A percentile compares a stretch with the other conserved stretches of the same genome.
Conservation (phyloP, 257 asterid species). For the Plectranthus barbatus region DNA sequence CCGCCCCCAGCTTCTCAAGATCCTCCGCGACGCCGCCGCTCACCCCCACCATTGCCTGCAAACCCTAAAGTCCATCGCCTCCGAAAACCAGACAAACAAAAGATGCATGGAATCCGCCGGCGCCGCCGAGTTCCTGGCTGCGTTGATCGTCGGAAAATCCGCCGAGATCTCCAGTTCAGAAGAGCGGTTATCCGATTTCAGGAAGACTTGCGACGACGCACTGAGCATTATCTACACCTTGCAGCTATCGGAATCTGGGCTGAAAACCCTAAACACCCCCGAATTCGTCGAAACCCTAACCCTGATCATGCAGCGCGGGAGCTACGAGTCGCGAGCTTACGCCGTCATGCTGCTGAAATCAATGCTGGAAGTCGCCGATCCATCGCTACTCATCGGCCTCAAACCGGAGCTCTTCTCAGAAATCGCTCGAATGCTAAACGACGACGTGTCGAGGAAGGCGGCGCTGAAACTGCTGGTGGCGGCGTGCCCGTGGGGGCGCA, state of each 20-base stretch:
- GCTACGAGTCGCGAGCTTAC: constrained; percentile 54
- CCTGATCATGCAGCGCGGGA: constrained; percentile 39
- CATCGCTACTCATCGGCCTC: constrained; percentile 16
- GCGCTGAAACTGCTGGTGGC: constrained; percentile 33
- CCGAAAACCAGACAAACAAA: constrained; percentile 47
- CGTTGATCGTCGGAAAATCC: constrained; percentile 20
- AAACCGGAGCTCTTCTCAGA: constrained; percentile 33
- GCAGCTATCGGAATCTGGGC: constrained; percentile 42
- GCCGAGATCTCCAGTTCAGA: neutral
- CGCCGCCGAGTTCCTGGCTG: constrained; percentile 43
- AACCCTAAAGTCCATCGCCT: constrained; percentile 52
- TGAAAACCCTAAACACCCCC: constrained; percentile 23
- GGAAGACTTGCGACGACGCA: constrained; percentile 27
- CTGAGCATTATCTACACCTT: constrained; percentile 41
- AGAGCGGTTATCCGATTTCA: neutral
- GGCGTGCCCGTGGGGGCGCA: constrained; percentile 47
- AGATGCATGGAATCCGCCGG: constrained; percentile 57
- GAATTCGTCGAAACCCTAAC: constrained; percentile 41
- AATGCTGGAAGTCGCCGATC: constrained; percentile 35
- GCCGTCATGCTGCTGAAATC: constrained; percentile 43
- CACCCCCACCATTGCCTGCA: constrained; percentile 31
- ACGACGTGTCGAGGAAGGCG: constrained; percentile 39
- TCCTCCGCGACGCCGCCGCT: constrained; percentile 42
- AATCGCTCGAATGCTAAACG: constrained; percentile 30
- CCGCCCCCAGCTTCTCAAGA: constrained; percentile 42